phyloP scores from a whole-genome alignment of 352 stramenopile species.

The Globisporangium uncinulatum region DNA sequence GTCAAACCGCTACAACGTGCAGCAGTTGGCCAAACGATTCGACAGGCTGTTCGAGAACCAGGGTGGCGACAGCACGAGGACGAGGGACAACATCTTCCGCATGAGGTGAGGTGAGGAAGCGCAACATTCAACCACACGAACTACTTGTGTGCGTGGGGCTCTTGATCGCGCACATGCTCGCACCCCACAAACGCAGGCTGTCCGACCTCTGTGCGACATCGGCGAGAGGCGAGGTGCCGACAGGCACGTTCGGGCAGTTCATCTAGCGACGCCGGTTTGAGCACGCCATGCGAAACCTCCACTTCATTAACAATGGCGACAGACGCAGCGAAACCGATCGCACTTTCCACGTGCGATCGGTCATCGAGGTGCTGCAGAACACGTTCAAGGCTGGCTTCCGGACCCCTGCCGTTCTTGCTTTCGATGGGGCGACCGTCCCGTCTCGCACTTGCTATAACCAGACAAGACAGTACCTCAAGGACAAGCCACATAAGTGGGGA shows the following conservation, averaged over 20 bases:
- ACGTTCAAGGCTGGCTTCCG: constrained; percentile 4
- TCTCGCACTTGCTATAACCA: background rate
- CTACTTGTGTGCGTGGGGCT: background rate
- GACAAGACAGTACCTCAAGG: too few relatives aligned
- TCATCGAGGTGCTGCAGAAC: constrained; percentile 5
- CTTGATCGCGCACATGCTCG: background rate
- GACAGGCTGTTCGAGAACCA: background rate
- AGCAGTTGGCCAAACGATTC: background rate
- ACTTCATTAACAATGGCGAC: constrained; percentile 11
- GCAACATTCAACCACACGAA: background rate
- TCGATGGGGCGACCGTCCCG: background rate
- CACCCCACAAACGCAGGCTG: background rate
- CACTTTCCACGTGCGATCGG: constrained; percentile 8
- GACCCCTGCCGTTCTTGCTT: constrained; percentile 3
- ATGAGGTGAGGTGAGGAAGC: background rate
- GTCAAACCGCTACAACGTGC: background rate
- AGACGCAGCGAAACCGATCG: background rate
- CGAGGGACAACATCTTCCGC: background rate
- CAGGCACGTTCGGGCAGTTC: background rate
- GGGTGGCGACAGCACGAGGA: background rate
- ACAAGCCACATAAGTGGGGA: too few relatives aligned
- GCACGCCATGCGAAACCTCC: constrained; percentile 12
- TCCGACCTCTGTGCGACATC: background rate
- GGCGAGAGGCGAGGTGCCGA: background rate
- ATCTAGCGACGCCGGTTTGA: constrained; percentile 1